Base-by-base conservation (phyloP, 805 yeast genomes). In the Yarrowia deformans region DNA sequence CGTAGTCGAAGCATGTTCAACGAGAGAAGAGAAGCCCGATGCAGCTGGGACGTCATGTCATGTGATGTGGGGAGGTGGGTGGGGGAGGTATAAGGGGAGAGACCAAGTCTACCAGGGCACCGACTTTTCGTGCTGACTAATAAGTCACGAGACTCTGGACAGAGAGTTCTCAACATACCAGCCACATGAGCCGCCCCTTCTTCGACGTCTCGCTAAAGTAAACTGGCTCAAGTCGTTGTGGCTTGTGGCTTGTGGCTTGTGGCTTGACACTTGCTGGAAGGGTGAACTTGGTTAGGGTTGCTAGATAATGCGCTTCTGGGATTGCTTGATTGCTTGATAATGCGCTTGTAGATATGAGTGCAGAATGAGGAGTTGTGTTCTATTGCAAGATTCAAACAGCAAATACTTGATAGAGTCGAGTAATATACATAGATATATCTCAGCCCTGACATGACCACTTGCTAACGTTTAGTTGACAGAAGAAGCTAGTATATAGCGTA, bases 41-140 rank as follows among this genome's bases (percentile, higher is more conserved):
- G 50, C 52, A 45, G 32, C 52, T 29, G 52, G 52, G 66, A 45
- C 66, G 66, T 45, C 66, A 60, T 60, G 66, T 60, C 66, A 60
- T 60, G 66, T 60, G 66, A 60, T 60, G 66, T 34, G 63, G 49
- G 48, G 37, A 14, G 35, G 2, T 6, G 45, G n/a, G 2, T 1
- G 29, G 18, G 12, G n/a, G 9, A 18, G 56, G 39, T 37, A 0
- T 9, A 4, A n/a, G 40, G 55, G 8, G 40, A n/a, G 40, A 18
- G 48, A 4, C 4, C 29, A 23, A 23, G 29, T 23, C 29, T 23
- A 23, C 29, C 29, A 34, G 37, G 37, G 37, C 37, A 34, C 1
- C 37, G 8, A 3, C 10, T 34, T 7, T 7, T 34, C 37, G 10
- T 9, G 14, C 32, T 45, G 7, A 45, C 16, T 19, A 45, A 45